Conservation (phyloP, 2,329 filamentous ascomycete species). For the Cladosporium sp. region DNA sequence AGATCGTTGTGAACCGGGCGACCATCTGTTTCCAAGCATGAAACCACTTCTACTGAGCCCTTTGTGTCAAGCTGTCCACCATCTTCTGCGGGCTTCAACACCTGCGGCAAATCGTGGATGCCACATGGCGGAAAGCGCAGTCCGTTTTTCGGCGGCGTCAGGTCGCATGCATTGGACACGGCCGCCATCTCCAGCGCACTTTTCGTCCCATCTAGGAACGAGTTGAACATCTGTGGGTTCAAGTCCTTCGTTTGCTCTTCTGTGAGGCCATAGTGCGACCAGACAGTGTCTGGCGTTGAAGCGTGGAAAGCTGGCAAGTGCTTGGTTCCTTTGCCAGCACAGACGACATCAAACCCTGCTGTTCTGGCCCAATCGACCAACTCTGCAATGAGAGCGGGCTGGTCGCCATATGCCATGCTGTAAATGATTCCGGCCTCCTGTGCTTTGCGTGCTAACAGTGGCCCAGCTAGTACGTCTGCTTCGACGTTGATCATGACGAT, state of each 20-base stretch:
- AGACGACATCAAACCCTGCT: conserved; percentile 43
- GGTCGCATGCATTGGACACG: conserved; percentile 43
- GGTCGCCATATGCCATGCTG: conserved; percentile 46
- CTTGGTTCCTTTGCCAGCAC: conserved; percentile 45
- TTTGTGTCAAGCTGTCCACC: conserved; percentile 41
- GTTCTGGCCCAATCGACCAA: conserved; percentile 43
- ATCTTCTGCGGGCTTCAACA: conserved; percentile 38
- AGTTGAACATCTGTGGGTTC: conserved; percentile 49
- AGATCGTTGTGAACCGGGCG: conserved; percentile 40
- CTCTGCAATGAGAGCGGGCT: conserved; percentile 43
- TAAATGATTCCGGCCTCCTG: conserved; percentile 46
- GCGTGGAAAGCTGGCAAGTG: conserved; percentile 44
- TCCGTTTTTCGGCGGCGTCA: conserved; percentile 39
- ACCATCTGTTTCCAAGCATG: conserved; percentile 42
- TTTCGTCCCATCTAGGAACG: conserved; percentile 48
- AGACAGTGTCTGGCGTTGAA: conserved; percentile 45
- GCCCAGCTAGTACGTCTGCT: conserved; percentile 43
- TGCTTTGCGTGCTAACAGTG: conserved; percentile 39
- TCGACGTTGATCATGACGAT: conserved; percentile 49
- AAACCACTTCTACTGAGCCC: conserved; percentile 45
- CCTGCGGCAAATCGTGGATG: conserved; percentile 39
- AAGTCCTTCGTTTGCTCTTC: conserved; percentile 43
- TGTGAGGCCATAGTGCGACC: conserved; percentile 46
- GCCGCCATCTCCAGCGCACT: conserved; percentile 47
- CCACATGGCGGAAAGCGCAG: conserved; percentile 44